These are phyloP conservation scores for Xylariaceae sp. DNA, from an alignment of 2,329 filamentous ascomycete genomes.

Conservation along the genomic window DNA sequence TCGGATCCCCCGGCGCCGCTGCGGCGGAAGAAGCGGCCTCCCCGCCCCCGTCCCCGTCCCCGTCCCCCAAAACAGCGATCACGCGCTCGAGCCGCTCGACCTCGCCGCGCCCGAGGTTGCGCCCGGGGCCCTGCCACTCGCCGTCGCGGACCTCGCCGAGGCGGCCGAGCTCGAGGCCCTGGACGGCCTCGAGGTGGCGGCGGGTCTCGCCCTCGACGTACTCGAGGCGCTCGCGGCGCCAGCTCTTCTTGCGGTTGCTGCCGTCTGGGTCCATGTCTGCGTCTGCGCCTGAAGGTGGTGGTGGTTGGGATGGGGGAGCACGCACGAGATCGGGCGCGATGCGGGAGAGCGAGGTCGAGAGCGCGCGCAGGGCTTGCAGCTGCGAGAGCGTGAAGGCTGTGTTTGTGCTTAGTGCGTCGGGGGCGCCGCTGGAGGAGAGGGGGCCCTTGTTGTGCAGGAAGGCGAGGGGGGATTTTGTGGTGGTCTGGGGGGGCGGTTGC, in stretches of 20 bases:
- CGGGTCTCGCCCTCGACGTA: slow-evolving; percentile 84
- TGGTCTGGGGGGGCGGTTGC: neutral
- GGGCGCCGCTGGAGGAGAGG: slow-evolving; percentile 53
- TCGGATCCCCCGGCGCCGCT: neutral
- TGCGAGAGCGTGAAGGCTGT: slow-evolving; percentile 81
- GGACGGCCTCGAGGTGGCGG: slow-evolving; percentile 71
- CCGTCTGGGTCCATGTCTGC: slow-evolving; percentile 35
- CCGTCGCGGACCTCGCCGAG: slow-evolving; percentile 66
- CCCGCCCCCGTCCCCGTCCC: slow-evolving; percentile 16
- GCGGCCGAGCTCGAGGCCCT: slow-evolving; percentile 66
- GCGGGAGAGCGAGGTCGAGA: slow-evolving; percentile 62
- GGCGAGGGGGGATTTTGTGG: slow-evolving; percentile 45
- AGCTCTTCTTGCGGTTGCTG: slow-evolving; percentile 50
- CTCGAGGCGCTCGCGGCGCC: slow-evolving; percentile 70
- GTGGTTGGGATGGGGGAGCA: neutral
- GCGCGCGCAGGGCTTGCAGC: slow-evolving; percentile 73
- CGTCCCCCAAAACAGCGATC: slow-evolving; percentile 47
- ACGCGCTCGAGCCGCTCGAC: slow-evolving; percentile 60
- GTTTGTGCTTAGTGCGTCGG: slow-evolving; percentile 67
- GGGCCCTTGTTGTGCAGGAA: slow-evolving; percentile 60
- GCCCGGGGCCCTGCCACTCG: slow-evolving; percentile 62
- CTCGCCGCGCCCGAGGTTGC: slow-evolving; percentile 53
- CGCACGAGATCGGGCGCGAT: slow-evolving; percentile 65
- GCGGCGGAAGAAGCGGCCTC: neutral
- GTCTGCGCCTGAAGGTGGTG: too few relatives aligned